phyloP scores from a whole-genome alignment of 2,329 filamentous ascomycete species.

The Xylariaceae sp. region DNA sequence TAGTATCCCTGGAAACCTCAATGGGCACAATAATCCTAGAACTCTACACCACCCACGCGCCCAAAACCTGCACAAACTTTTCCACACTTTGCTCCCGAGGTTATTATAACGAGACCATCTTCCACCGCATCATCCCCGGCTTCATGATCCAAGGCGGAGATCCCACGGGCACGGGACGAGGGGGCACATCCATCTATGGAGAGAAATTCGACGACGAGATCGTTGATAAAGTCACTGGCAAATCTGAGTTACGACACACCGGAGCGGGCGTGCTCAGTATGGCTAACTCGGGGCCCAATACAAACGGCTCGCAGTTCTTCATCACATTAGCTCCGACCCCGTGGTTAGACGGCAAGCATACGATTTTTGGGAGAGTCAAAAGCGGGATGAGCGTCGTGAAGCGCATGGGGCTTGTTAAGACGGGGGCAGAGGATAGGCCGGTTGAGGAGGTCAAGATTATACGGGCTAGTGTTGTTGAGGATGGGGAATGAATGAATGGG shows the following conservation, averaged over 20 bases:
- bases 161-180: constrained; percentile 87
- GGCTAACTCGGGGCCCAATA: constrained; percentile 91
- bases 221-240: no score
- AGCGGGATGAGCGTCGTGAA: constrained; percentile 78
- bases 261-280: constrained; percentile 92
- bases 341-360: constrained; percentile 96
- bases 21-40: constrained; percentile 85
- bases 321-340: constrained; percentile 91
- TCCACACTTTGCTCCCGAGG: constrained; percentile 70
- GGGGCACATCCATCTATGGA: constrained; percentile 85
- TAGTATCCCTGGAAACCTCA: constrained; percentile 78
- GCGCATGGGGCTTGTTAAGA: constrained; percentile 84
- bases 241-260: constrained; percentile 77
- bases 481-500: constrained; percentile 36
- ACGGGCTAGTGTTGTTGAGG: constrained; percentile 65
- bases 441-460: constrained; percentile 78
- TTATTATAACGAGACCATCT: constrained; percentile 82
- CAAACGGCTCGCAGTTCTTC: constrained; percentile 95
- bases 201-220: constrained; percentile 96
- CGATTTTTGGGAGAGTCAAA: constrained; percentile 90
- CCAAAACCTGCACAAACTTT: constrained; percentile 88
- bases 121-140: constrained; percentile 91
- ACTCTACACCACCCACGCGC: constrained; percentile 85
- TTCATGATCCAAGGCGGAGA: constrained; percentile 98
- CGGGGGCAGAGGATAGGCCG: constrained; percentile 74